Conservation (phyloP, 768 basidiomycete genomes). For the Xerocomus potaroensis region DNA sequence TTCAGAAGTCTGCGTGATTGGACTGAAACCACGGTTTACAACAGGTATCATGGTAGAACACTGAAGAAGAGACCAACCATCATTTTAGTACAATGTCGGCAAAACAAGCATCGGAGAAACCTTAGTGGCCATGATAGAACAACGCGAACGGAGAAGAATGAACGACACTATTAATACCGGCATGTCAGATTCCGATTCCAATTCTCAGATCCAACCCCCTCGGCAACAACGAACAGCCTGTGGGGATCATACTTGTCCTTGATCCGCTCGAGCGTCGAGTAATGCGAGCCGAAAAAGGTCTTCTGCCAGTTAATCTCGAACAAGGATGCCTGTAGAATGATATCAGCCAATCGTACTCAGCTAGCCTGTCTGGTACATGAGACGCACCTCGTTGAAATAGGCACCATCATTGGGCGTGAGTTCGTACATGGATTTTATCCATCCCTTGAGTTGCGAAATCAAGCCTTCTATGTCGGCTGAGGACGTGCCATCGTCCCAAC, state of each 20-base stretch:
- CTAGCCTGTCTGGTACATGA: too few relatives aligned
- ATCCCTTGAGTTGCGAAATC: slow-evolving; percentile 13
- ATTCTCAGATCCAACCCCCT: slow-evolving; percentile 26
- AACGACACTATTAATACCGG: neutral
- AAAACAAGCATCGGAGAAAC: too few relatives aligned
- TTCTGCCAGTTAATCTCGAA: slow-evolving; percentile 38
- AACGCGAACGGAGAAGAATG: too few relatives aligned
- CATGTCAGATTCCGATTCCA: slow-evolving; percentile 14
- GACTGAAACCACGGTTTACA: too few relatives aligned
- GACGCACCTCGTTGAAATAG: slow-evolving; percentile 46
- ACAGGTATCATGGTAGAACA: too few relatives aligned
- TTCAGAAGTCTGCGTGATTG: too few relatives aligned
- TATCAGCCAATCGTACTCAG: too few relatives aligned
- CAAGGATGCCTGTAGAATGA: slow-evolving; percentile 34
- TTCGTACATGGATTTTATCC: slow-evolving; percentile 27
- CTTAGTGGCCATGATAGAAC: too few relatives aligned
- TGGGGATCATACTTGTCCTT: slow-evolving; percentile 28
- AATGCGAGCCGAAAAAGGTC: slow-evolving; percentile 46
- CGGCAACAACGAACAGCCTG: slow-evolving; percentile 7
- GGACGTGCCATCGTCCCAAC: slow-evolving; percentile 22
- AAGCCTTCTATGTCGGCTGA: slow-evolving; percentile 10
- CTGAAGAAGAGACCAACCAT: too few relatives aligned
- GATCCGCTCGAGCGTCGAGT: slow-evolving; percentile 35
- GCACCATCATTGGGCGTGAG: slow-evolving; percentile 34
- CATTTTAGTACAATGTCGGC: too few relatives aligned